phyloP scores from a whole-genome alignment of 164 flowering plant species.

The Stephania yunnanensis region DNA sequence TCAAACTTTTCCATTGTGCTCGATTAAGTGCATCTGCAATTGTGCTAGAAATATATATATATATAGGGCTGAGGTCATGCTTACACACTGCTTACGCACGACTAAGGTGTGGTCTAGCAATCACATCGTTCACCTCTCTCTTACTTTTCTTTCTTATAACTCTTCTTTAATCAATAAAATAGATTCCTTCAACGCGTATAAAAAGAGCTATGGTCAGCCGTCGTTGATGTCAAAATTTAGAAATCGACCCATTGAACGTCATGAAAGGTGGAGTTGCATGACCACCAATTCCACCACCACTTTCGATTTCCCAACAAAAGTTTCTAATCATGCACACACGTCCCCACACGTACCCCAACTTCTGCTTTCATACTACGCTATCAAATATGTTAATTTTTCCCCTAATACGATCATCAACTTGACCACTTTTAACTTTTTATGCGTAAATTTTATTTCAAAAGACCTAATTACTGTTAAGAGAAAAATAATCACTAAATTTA shows the following conservation, averaged over 20 bases:
- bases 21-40: too few species aligned
- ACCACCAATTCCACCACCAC: slow-evolving; percentile 38
- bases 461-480: too few species aligned
- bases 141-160: not conserved
- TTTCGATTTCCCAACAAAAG: slow-evolving; percentile 19
- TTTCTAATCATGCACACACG: slow-evolving; percentile 30
- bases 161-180: slow-evolving; percentile 20
- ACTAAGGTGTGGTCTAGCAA: slow-evolving; percentile 13
- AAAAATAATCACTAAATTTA: too few species aligned
- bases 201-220: slow-evolving; percentile 27
- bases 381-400: too few species aligned
- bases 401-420: too few species aligned
- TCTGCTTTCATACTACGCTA: slow-evolving; percentile 39
- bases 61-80: slow-evolving; percentile 33
- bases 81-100: slow-evolving; percentile 31
- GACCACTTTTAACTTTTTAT: too few species aligned
- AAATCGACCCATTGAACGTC: slow-evolving; percentile 10
- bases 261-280: not conserved
- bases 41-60: not conserved
- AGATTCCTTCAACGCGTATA: slow-evolving; percentile 14
- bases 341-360: slow-evolving; percentile 19
- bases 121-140: slow-evolving; percentile 8
- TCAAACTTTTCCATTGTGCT: too few species aligned
- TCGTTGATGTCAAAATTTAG: slow-evolving; percentile 12
- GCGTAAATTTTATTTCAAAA: too few species aligned